Evolutionary conservation across 2,329 filamentous ascomycete genomes (phyloP).

Genomic region (Thelonectria olida): DNA sequence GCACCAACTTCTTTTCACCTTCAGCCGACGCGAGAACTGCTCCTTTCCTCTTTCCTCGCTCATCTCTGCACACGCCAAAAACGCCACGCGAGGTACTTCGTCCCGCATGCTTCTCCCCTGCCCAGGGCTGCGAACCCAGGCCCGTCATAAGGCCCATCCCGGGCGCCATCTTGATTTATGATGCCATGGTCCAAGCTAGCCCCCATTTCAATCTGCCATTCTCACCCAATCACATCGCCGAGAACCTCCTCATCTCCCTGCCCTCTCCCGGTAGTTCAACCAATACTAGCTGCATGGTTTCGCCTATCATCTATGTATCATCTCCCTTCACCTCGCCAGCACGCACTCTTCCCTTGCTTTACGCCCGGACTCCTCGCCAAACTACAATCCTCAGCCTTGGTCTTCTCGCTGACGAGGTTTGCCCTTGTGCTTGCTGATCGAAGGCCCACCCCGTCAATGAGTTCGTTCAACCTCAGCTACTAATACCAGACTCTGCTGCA

Average conservation of each 20-base stretch:
- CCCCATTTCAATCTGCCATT: slow-evolving; percentile 9
- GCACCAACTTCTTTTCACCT: background rate
- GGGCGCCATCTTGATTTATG: background rate
- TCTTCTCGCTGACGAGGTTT: background rate
- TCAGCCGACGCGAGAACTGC: too few relatives aligned
- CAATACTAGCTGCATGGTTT: background rate
- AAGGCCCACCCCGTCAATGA: slow-evolving; percentile 8
- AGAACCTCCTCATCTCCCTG: background rate
- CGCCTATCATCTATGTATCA: background rate
- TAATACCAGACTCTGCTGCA: too few relatives aligned
- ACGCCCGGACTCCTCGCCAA: background rate
- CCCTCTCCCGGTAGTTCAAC: slow-evolving; percentile 1
- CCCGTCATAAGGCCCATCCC: slow-evolving; percentile 2
- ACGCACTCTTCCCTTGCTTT: background rate
- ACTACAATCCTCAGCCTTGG: slow-evolving; percentile 6
- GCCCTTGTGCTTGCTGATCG: slow-evolving; percentile 1
- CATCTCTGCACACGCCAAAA: background rate
- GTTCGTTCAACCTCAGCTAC: slow-evolving; percentile 1
- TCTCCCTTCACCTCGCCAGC: background rate
- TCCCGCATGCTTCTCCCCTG: background rate
- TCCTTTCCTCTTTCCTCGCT: background rate
- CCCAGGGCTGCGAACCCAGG: background rate
- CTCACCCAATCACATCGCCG: slow-evolving; percentile 8
- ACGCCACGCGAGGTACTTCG: too few relatives aligned
- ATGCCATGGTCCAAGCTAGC: slow-evolving; percentile 1